Evolutionary conservation across 306 rosid species (phyloP).

Genomic region (Abrus precatorius): DNA sequence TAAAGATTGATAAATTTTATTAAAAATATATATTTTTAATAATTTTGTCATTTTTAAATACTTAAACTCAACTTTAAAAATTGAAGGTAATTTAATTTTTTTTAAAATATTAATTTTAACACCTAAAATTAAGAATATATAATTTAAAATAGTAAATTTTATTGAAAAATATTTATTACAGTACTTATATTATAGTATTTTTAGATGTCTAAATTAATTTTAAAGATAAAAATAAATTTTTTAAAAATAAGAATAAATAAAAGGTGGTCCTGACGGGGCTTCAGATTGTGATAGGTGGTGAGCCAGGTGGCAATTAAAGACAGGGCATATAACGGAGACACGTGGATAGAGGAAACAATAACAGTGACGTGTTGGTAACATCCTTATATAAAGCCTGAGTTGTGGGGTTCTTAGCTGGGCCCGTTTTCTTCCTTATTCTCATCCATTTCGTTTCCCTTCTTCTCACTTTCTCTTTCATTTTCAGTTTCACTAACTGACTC

Average conservation of each 20-base stretch:
- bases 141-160: too few relatives aligned
- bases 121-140: too few relatives aligned
- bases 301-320: conserved; percentile 34
- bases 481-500: conserved; percentile 30
- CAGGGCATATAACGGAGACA: conserved; percentile 22
- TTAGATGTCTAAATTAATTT: too few relatives aligned
- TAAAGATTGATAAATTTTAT: too few relatives aligned
- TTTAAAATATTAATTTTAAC: too few relatives aligned
- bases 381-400: conserved; percentile 54
- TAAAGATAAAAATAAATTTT: too few relatives aligned
- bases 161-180: too few relatives aligned
- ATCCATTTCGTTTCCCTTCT: conserved; percentile 48
- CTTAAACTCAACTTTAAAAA: too few relatives aligned
- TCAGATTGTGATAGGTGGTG: not conserved
- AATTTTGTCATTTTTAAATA: too few relatives aligned
- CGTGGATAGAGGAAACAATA: conserved; percentile 1
- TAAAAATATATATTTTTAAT: too few relatives aligned
- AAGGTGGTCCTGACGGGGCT: not conserved
- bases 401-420: not conserved
- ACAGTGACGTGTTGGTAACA: conserved; percentile 50
- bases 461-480: not conserved
- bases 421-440: conserved; percentile 43
- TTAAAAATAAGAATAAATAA: not conserved
- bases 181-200: too few relatives aligned
- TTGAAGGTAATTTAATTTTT: too few relatives aligned